A percentile compares a stretch with the other conserved stretches of the same genome.
Conservation (phyloP, 208 protist genomes). For the Crithidia acanthocephali region DNA sequence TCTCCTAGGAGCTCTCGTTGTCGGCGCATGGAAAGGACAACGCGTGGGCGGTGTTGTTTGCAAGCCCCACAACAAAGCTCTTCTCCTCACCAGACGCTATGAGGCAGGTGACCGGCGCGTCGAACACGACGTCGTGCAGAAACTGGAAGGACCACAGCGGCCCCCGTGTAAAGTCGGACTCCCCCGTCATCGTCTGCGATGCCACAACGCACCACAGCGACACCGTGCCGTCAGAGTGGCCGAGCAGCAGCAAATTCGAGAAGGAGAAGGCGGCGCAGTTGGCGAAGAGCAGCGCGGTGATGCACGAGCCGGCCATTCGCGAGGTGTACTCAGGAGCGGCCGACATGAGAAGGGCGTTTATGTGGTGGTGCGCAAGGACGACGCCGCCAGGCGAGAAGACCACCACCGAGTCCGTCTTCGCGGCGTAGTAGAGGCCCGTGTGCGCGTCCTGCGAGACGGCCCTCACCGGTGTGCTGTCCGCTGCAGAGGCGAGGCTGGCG, state of each 20-base stretch:
- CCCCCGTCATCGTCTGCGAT: slow-evolving; percentile 22
- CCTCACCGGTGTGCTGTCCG: slow-evolving; percentile 39
- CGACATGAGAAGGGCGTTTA: slow-evolving; percentile 30
- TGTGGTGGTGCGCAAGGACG: slow-evolving; percentile 37
- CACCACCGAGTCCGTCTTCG: slow-evolving; percentile 39
- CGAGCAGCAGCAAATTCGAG: slow-evolving; percentile 26
- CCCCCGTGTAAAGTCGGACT: slow-evolving; percentile 1
- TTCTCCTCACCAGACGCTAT: slow-evolving; percentile 13
- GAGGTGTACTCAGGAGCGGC: slow-evolving; percentile 15
- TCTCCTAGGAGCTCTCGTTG: slow-evolving; percentile 10
- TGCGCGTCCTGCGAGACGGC: slow-evolving; percentile 39
- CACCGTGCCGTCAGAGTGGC: slow-evolving; percentile 31
- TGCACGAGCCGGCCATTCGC: slow-evolving; percentile 19
- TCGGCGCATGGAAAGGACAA: slow-evolving; percentile 21
- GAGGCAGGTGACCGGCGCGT: slow-evolving; percentile 28
- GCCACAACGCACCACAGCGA: slow-evolving; percentile 33
- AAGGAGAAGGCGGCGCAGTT: slow-evolving; percentile 34
- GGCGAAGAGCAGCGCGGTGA: slow-evolving; percentile 29
- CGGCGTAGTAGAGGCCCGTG: slow-evolving; percentile 40
- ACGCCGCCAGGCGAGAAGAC: slow-evolving; percentile 45
- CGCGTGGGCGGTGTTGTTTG: slow-evolving; percentile 23
- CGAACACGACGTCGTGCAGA: slow-evolving; percentile 29
- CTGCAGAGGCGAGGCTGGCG: slow-evolving; percentile 10
- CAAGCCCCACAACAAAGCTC: slow-evolving; percentile 26
- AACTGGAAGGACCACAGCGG: slow-evolving; percentile 37